These are phyloP conservation scores for Colletotrichum kahawae DNA, from an alignment of 2,329 filamentous ascomycete species.

Conservation along the genomic window DNA sequence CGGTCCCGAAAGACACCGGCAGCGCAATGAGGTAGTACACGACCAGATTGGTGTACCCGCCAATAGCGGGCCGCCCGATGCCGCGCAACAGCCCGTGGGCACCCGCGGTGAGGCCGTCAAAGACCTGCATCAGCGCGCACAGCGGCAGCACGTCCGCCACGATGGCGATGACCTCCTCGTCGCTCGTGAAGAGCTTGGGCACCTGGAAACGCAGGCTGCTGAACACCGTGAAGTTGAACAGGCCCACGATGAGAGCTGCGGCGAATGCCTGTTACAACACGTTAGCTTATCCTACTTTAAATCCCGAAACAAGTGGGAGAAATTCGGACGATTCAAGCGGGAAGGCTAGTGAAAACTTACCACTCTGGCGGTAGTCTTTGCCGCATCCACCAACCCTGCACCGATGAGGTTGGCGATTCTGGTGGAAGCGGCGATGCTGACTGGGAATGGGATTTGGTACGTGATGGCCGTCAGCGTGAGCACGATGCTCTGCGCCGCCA, in stretches of 20 bases:
- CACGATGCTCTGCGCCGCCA: constrained; percentile 89
- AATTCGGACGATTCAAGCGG: background rate
- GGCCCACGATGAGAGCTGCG: constrained; percentile 71
- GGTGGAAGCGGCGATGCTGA: constrained; percentile 87
- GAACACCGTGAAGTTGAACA: constrained; percentile 78
- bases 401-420: constrained; percentile 92
- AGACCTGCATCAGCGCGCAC: constrained; percentile 87
- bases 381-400: constrained; percentile 79
- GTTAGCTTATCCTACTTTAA: constrained; percentile 26
- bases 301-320: background rate
- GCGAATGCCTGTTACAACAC: constrained; percentile 51
- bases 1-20: constrained; percentile 80
- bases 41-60: constrained; percentile 85
- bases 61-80: constrained; percentile 86
- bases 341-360: constrained; percentile 41
- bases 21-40: constrained; percentile 88
- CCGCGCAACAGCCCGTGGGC: constrained; percentile 87
- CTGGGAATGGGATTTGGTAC: constrained; percentile 91
- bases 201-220: constrained; percentile 73
- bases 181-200: constrained; percentile 78
- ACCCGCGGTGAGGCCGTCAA: constrained; percentile 79
- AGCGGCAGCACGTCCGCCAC: constrained; percentile 77
- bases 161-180: constrained; percentile 70
- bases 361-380: constrained; percentile 81
- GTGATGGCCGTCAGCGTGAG: constrained; percentile 79